Base-by-base conservation (phyloP, 306 rosid species). In the Trifolium repens region DNA sequence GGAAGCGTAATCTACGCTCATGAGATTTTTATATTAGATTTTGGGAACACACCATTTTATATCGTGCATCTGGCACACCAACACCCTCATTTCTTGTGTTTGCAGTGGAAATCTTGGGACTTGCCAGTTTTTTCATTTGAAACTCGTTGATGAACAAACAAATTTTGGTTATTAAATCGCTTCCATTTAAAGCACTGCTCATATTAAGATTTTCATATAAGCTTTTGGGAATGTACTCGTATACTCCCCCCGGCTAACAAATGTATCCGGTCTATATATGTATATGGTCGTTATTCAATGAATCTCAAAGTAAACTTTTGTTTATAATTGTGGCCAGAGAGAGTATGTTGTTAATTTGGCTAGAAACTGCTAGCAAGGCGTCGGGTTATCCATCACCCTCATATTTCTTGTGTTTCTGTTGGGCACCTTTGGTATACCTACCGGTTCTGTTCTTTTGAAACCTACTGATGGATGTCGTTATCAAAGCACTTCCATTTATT, bases 21-120 rank as follows among this genome's bases (percentile, higher is more conserved):
- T 19, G 32, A 60, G 62, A 30, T 46, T 57, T 66, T 67, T 26
- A 39, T 65, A 13, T 65, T 60, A 54, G 53, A 44, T 60, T 61
- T 52, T 73, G 9, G 55, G 43, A 32, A 16, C 54, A 43, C 24
- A 1, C 15, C n/a, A 7, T 37, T 75, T 44, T 46, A 37, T 62
- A 14, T 60, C 43, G 8, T 26, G 53, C 44, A 71, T 61, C n/a
- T 9, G 6, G 11, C 26, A 30, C 34, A 30, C 34, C 34, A 30
- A 4, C 34, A 30, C 6, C 40, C 16, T 35, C 8, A 44, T 27
- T 44, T 11, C 5, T 49, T 60, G 57, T 52, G 34, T 30, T 30
- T 30, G 34, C 34, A 47, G 44, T 24, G 54, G 50, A 73, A 7
- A n/a, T 52, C 79, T 49, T 53, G 15, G 66, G 39, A 8, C 66